These are phyloP conservation scores for Leishmania martiniquensis DNA, from an alignment of 208 protist genomes.

Conservation along the genomic window DNA sequence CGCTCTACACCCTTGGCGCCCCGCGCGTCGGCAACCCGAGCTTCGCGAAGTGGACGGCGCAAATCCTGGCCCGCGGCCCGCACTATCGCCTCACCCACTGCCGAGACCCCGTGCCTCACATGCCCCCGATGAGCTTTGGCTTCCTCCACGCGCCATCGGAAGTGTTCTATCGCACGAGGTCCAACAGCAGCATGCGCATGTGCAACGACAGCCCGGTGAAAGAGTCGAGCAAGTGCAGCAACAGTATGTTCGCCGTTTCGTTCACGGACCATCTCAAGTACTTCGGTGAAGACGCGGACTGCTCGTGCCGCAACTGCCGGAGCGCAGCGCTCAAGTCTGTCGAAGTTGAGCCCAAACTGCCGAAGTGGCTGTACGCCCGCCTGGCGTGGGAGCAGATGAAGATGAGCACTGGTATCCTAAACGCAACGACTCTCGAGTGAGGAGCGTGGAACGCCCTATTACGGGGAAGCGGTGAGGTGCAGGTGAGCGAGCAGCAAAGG, in stretches of 20 bases:
- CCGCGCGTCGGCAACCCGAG: constrained; percentile 61
- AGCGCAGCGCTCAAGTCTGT: neutral
- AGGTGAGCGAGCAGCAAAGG: too few species aligned
- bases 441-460: neutral
- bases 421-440: neutral
- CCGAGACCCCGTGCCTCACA: constrained; percentile 57
- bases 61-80: constrained; percentile 23
- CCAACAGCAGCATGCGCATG: constrained; percentile 6
- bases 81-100: constrained; percentile 62
- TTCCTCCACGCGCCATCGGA: constrained; percentile 50
- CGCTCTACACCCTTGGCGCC: constrained; percentile 70
- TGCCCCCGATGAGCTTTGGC: constrained; percentile 37
- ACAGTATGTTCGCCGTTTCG: constrained; percentile 23
- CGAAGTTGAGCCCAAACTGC: neutral
- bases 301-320: constrained; percentile 19
- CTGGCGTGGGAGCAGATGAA: neutral
- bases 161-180: constrained; percentile 37
- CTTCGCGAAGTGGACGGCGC: constrained; percentile 37
- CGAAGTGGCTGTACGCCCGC: constrained; percentile 6
- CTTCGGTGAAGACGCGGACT: constrained; percentile 39
- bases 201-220: constrained; percentile 38
- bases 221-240: constrained; percentile 51
- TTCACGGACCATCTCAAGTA: constrained; percentile 55
- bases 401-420: neutral
- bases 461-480: neutral